Evolutionary conservation across 2,329 filamentous ascomycete species (phyloP), one percentile per base, ranked within the genome.

Genomic region (Chaetothyriales sp.): DNA sequence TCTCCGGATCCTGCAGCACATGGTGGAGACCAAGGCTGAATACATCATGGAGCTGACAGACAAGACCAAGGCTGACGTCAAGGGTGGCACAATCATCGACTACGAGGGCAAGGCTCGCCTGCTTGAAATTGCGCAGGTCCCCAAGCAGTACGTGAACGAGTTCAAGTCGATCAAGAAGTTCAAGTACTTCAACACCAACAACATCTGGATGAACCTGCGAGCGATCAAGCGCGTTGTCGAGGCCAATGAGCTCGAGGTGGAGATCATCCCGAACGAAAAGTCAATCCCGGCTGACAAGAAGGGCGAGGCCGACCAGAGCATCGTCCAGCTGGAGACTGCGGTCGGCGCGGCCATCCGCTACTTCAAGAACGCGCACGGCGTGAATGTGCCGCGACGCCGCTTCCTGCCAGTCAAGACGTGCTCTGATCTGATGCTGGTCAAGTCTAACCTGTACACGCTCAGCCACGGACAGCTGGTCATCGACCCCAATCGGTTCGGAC

Each of bases 131-230:
- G 92, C 92, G 12, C 92, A 98, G 77, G 92, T 98, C 36, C 92
- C 92, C 72, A 98, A 96, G 81, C 87, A 98, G 77, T 92, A 98
- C 73, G 86, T 92, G 69, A 96, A 98, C 74, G 92, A 98, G 76
- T 98, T 98, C 86, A 98, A 98, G 83, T 95, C 89, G 47, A 98
- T 98, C 79, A 98, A 98, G 84, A 98, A 98, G 80, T 98, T 98
- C 84, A 95, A 94, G 80, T 98, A 98, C 82, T 98, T 98, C 84
- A 98, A 98, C 81, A 98, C 92, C 72, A 98, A 98, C 85, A 98
- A 98, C 80, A 95, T 98, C 73, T 98, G 92, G 92, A 85, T 98
- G 78, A 95, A 95, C 75, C 79, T 95, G 63, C 83, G 86, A 68
- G 92, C 92, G 61, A 85, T 98, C 73, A 96, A 96, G 84, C 89